Conservation (phyloP, 148 eudicot genomes). For the Cornus florida region DNA sequence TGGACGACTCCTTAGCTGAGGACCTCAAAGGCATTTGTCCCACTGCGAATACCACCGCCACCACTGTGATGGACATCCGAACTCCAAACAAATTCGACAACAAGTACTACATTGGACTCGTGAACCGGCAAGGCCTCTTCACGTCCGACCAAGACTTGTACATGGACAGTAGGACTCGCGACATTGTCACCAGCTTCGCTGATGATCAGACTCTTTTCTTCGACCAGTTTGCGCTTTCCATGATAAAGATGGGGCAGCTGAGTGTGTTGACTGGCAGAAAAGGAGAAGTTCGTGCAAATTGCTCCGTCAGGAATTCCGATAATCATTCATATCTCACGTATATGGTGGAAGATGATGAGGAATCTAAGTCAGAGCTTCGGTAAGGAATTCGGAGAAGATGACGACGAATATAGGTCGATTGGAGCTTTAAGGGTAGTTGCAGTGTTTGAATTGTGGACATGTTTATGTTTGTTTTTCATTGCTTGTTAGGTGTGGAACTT, state of each 20-base stretch:
- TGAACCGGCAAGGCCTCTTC: conserved; percentile 50
- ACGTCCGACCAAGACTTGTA: conserved; percentile 53
- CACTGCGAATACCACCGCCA: conserved; percentile 18
- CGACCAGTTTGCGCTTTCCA: conserved; percentile 36
- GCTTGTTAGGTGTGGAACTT: too few relatives aligned
- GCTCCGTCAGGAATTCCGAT: conserved; percentile 28
- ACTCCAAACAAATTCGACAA: conserved; percentile 17
- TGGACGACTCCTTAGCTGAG: conserved; percentile 36
- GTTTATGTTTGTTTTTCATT: too few relatives aligned
- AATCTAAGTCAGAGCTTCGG: conserved; percentile 1
- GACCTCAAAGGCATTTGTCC: conserved; percentile 39
- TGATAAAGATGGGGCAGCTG: conserved; percentile 50
- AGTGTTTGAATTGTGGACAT: too few relatives aligned
- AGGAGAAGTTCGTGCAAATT: conserved; percentile 48
- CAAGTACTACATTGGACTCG: conserved; percentile 46
- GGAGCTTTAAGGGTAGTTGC: not conserved
- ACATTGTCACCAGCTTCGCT: conserved; percentile 42
- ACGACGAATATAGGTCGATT: too few relatives aligned
- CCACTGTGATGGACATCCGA: conserved; percentile 27
- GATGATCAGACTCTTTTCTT: conserved; percentile 32
- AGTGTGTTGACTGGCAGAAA: conserved; percentile 36
- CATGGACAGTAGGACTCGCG: conserved; percentile 32
- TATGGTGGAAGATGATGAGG: conserved; percentile 16
- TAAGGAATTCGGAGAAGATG: too few relatives aligned
- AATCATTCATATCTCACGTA: conserved; percentile 6